phyloP scores from a whole-genome alignment of 768 basidiomycete genomes.

The Auriscalpium microsporum region DNA sequence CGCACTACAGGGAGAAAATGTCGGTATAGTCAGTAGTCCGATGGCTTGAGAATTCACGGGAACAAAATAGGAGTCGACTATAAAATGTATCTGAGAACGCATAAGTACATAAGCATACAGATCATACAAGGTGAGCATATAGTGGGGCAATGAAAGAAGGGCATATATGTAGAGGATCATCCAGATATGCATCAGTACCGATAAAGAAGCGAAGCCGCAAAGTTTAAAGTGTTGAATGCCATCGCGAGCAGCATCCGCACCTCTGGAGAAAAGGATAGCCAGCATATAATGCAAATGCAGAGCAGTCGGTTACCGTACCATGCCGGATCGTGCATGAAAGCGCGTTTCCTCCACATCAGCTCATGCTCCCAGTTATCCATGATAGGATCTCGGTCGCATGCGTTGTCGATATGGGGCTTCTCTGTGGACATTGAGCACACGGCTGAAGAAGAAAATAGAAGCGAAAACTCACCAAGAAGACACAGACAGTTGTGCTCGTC shows the following conservation, averaged over 20 bases:
- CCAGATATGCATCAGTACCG: not conserved
- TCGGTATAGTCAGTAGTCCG: too few relatives aligned
- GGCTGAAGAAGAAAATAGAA: not conserved
- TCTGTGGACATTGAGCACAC: not conserved
- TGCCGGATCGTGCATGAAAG: conserved; percentile 1
- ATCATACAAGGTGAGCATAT: not conserved
- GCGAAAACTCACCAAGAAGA: not conserved
- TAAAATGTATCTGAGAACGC: not conserved
- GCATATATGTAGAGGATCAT: not conserved
- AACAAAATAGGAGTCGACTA: too few relatives aligned
- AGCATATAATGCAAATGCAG: conserved; percentile 2
- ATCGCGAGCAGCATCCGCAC: not conserved
- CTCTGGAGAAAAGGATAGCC: not conserved
- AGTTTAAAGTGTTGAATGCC: not conserved
- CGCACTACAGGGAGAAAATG: too few relatives aligned
- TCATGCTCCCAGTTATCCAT: conserved; percentile 8
- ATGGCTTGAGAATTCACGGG: too few relatives aligned
- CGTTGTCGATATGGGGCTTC: not conserved
- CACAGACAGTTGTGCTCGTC: conserved; percentile 3
- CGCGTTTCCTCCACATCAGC: conserved; percentile 7
- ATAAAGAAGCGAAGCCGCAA: not conserved
- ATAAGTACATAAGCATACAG: not conserved
- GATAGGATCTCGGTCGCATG: conserved; percentile 2
- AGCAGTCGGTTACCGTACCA: conserved; percentile 10
- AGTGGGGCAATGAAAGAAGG: not conserved